These are phyloP conservation scores for Sphagnum magellanicum DNA, from an alignment of 228 moss, liverwort and hornwort species.

Conservation along the genomic window DNA sequence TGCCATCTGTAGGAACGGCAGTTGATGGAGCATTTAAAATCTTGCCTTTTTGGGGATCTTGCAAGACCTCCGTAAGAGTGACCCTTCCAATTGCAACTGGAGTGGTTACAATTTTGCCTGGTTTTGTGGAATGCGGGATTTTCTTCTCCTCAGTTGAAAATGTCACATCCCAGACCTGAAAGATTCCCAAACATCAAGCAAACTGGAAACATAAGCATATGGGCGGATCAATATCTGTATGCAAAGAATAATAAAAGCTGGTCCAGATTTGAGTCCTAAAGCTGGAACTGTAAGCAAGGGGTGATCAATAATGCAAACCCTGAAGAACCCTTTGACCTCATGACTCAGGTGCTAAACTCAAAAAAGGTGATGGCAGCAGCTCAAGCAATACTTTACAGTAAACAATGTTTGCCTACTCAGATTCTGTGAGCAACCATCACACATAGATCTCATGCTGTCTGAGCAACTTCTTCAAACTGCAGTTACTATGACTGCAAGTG, in stretches of 20 bases:
- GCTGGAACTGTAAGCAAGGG: background rate
- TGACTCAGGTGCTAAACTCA: too few relatives aligned
- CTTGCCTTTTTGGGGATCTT: constrained; percentile 10
- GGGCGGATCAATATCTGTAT: too few relatives aligned
- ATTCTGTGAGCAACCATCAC: too few relatives aligned
- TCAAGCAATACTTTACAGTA: too few relatives aligned
- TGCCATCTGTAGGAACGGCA: too few relatives aligned
- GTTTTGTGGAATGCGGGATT: background rate
- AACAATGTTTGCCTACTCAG: too few relatives aligned
- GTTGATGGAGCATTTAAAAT: too few relatives aligned
- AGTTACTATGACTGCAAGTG: too few relatives aligned
- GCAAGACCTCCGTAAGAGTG: constrained; percentile 43
- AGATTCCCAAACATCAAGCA: background rate
- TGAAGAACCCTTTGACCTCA: too few relatives aligned
- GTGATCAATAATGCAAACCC: background rate
- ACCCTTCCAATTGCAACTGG: constrained; percentile 42
- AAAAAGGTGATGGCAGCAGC: too few relatives aligned
- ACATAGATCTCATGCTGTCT: too few relatives aligned
- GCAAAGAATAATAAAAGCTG: background rate
- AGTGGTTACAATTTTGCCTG: constrained; percentile 9
- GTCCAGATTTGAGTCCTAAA: background rate
- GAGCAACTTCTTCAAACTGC: too few relatives aligned
- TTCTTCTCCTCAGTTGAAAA: constrained; percentile 18
- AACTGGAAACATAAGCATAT: background rate
- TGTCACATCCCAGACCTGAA: constrained; percentile 43